phyloP scores from a whole-genome alignment of 352 stramenopile species.

The Pythium guiyangense region DNA sequence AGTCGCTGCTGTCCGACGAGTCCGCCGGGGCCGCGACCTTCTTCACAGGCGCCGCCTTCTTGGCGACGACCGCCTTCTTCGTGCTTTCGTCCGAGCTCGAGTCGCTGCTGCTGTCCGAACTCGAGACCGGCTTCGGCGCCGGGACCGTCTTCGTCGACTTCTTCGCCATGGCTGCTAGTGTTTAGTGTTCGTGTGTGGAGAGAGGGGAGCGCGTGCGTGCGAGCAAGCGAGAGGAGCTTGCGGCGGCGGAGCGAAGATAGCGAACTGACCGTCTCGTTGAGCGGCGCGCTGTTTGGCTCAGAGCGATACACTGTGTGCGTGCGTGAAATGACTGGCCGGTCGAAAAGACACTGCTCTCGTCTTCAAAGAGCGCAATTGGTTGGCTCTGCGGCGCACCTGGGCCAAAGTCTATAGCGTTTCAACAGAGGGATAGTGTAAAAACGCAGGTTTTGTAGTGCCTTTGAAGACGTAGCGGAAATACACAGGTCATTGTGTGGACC shows the following conservation, averaged over 20 bases:
- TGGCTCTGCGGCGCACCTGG: too few species aligned
- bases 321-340: neutral
- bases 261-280: slow-evolving; percentile 13
- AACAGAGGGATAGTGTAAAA: too few species aligned
- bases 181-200: slow-evolving; percentile 4
- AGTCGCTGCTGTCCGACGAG: slow-evolving; percentile 25
- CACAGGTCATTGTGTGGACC: too few species aligned
- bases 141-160: slow-evolving; percentile 22
- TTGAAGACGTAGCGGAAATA: too few species aligned
- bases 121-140: slow-evolving; percentile 26
- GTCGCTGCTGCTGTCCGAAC: slow-evolving; percentile 30
- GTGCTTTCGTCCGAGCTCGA: slow-evolving; percentile 34
- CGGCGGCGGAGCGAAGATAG: slow-evolving; percentile 10
- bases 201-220: too few species aligned
- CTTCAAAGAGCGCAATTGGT: too few species aligned
- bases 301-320: slow-evolving; percentile 1
- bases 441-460: too few species aligned
- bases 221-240: neutral
- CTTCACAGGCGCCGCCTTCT: slow-evolving; percentile 7
- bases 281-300: neutral
- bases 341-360: slow-evolving; percentile 7
- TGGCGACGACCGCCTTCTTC: slow-evolving; percentile 27
- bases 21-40: neutral
- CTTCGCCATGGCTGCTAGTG: slow-evolving; percentile 26
- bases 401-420: too few species aligned